Conservation (phyloP, 352 stramenopile genomes). For the Thraustochytrium striatum region DNA sequence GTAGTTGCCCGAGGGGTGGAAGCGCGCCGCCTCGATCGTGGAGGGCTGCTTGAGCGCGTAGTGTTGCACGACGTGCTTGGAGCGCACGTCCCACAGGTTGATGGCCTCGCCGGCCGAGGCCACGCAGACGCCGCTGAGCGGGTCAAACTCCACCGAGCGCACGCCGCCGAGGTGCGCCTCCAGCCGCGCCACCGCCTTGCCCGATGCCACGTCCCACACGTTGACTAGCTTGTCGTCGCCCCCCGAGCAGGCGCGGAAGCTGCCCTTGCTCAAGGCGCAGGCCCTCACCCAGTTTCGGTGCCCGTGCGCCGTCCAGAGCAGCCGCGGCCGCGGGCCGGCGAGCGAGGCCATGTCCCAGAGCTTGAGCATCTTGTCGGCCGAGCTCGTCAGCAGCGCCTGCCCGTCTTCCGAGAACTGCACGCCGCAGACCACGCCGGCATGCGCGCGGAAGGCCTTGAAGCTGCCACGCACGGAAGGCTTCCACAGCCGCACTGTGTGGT, state of each 20-base stretch:
- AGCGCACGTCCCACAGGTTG: constrained; percentile 72
- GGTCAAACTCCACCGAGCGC: constrained; percentile 75
- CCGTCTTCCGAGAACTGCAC: constrained; percentile 75
- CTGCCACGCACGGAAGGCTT: constrained; percentile 66
- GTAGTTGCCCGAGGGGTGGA: constrained; percentile 83
- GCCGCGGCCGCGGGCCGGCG: constrained; percentile 56
- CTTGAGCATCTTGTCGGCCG: constrained; percentile 87
- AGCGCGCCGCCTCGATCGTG: constrained; percentile 69
- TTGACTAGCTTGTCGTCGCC: constrained; percentile 86
- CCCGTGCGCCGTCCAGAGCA: constrained; percentile 75
- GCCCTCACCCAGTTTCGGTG: constrained; percentile 87
- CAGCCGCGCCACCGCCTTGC: constrained; percentile 68
- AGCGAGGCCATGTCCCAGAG: constrained; percentile 71
- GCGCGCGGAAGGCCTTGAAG: constrained; percentile 57
- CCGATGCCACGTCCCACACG: constrained; percentile 79
- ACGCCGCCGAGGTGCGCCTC: constrained; percentile 77
- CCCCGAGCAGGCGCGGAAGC: constrained; percentile 64
- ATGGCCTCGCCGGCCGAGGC: constrained; percentile 56
- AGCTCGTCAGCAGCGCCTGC: constrained; percentile 74
- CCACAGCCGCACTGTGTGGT: constrained; percentile 83
- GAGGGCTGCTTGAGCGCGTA: constrained; percentile 78
- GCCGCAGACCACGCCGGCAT: constrained; percentile 63
- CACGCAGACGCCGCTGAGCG: constrained; percentile 65
- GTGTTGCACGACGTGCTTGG: constrained; percentile 76
- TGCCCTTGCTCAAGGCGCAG: constrained; percentile 71